Conservation (phyloP, 2,329 filamentous ascomycete species). For the Esteya vermicola region DNA sequence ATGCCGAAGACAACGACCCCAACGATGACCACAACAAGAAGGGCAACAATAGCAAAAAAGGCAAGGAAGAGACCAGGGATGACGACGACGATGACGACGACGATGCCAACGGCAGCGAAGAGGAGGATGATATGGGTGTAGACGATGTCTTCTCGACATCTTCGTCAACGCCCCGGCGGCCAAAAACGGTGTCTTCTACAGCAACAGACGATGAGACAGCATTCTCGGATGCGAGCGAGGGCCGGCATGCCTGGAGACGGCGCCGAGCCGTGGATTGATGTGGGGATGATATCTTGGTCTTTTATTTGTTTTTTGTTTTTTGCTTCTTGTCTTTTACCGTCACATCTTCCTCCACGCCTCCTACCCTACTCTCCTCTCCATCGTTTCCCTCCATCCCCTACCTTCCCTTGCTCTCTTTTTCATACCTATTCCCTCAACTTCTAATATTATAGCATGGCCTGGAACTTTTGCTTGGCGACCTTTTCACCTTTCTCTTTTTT, state of each 20-base stretch:
- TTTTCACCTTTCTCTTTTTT: too few species aligned
- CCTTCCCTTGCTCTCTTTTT: too few species aligned
- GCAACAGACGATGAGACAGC: background rate
- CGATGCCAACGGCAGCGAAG: background rate
- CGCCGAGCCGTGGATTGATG: conserved; percentile 9
- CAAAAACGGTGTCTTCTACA: background rate
- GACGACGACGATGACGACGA: conserved; percentile 3
- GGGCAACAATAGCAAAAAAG: too few species aligned
- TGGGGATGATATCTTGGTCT: background rate
- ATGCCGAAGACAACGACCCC: conserved; percentile 5
- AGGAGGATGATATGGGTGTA: too few species aligned
- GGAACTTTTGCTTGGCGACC: too few species aligned
- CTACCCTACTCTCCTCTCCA: too few species aligned
- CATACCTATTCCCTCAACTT: too few species aligned
- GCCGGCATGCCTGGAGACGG: conserved; percentile 9
- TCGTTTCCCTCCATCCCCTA: too few species aligned
- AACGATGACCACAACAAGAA: conserved; percentile 1
- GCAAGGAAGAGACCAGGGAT: conserved; percentile 1
- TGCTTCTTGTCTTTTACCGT: background rate
- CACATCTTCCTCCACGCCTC: too few species aligned
- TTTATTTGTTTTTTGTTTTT: background rate
- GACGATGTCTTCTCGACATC: conserved; percentile 1
- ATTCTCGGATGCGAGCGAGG: conserved; percentile 7
- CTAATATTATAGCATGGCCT: too few species aligned
- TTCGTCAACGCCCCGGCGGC: background rate